phyloP scores from a whole-genome alignment of 225 moss, liverwort and hornwort genomes.

The Thuidium tamariscinum region DNA sequence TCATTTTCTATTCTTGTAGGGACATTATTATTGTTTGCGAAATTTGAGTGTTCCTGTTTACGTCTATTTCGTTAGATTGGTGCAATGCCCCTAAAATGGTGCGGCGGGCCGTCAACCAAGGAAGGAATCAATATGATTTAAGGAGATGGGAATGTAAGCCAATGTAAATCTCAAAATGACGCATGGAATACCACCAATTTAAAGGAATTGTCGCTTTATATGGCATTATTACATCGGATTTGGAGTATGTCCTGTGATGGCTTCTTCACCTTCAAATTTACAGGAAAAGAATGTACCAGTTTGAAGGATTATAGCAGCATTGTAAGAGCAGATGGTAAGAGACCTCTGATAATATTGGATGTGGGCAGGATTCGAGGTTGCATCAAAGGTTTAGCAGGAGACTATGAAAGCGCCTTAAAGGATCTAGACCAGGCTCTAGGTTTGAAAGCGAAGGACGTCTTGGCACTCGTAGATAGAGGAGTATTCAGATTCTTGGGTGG shows the following conservation, averaged over 20 bases:
- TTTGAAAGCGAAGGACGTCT: conserved; percentile 15
- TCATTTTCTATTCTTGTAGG: background rate
- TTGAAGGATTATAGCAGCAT: background rate
- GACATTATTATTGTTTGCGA: background rate
- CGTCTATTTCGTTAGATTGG: background rate
- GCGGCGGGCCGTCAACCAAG: background rate
- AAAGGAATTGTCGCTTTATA: background rate
- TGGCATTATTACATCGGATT: background rate
- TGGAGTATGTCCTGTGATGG: background rate
- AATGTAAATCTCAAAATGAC: background rate
- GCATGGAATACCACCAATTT: background rate
- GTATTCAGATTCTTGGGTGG: conserved; percentile 28
- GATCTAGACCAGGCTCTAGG: conserved; percentile 27
- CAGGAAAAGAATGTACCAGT: background rate
- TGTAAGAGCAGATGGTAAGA: background rate
- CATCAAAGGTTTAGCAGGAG: conserved; percentile 36
- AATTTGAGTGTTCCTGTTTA: background rate
- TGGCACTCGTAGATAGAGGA: conserved; percentile 38
- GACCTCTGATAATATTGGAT: background rate
- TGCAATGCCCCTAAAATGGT: background rate
- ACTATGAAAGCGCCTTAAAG: conserved; percentile 20
- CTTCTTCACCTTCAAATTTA: background rate
- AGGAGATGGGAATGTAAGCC: background rate
- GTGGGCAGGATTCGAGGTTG: conserved; percentile 50
- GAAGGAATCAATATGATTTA: background rate